Percentiles rank a stretch among this genome's conserved stretches.
Evolutionary conservation across 2,329 filamentous ascomycete genomes (phyloP).

Genomic region (Plectosphaerella sp.): DNA sequence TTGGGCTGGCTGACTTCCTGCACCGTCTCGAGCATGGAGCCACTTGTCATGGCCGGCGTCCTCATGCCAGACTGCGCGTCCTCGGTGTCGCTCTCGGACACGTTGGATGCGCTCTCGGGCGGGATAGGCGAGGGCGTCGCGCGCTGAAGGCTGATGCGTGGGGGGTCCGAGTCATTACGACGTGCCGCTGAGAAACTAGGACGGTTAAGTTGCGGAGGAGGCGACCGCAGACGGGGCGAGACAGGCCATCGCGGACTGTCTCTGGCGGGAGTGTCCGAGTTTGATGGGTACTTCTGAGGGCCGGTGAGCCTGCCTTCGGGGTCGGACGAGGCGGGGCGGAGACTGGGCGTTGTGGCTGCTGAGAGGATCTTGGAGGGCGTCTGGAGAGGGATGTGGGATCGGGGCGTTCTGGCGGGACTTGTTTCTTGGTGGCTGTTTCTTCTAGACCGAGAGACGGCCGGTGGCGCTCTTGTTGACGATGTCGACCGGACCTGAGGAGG

Average conservation of each 20-base stretch:
- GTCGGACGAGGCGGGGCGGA: constrained; percentile 60
- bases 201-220: constrained; percentile 56
- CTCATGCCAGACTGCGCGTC: constrained; percentile 51
- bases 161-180: constrained; percentile 45
- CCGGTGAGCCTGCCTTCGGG: constrained; percentile 50
- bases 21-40: constrained; percentile 77
- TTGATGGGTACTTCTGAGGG: constrained; percentile 58
- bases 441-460: constrained; percentile 34
- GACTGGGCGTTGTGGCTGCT: constrained; percentile 60
- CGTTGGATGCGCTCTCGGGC: constrained; percentile 26
- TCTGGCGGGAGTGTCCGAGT: constrained; percentile 22
- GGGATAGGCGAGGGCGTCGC: constrained; percentile 41
- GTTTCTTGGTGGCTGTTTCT: constrained; percentile 62
- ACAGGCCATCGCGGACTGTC: constrained; percentile 69
- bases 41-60: constrained; percentile 52
- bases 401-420: constrained; percentile 53
- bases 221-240: constrained; percentile 73
- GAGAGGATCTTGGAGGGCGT: constrained; percentile 65
- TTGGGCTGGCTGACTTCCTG: constrained; percentile 80
- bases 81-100: constrained; percentile 49
- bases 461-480: constrained; percentile 22
- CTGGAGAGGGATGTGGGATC: constrained; percentile 52
- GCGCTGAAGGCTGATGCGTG: constrained; percentile 49
- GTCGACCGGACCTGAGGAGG: constrained; percentile 26
- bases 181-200: constrained; percentile 38